Base-by-base conservation (phyloP, 768 basidiomycete species). In the Termitomyces sp. region DNA sequence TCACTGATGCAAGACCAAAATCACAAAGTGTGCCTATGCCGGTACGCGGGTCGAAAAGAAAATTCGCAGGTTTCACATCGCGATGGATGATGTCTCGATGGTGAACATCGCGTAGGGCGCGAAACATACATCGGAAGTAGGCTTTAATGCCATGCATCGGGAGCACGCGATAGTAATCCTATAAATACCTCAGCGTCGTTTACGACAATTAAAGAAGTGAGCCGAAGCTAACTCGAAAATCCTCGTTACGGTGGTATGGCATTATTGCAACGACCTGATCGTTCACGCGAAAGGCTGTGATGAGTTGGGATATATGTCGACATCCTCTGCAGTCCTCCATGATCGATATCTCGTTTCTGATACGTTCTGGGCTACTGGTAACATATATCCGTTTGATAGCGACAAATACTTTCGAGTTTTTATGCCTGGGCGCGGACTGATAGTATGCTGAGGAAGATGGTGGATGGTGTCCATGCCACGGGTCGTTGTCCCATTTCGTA, bases 1-100 rank as follows among this genome's bases (percentile, higher is more conserved):
- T 65, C 72, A 95, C 95, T 66, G 93, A 93, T 9, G 97, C 97
- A 4, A 99, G 81, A 20, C 97, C 97, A 69, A 98, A 97, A 72
- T 98, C 97, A 64, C 93, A 93, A 8, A 99, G 75, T 0, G 89
- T 90, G 24, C 97, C 97, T 13, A 86, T 77, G 11, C 89, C 89
- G 7, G 87, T 89, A 39, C 80, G 82, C 39, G 92, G 88, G 70
- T 98, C 93, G 70, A 89, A 98, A 37, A 98, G 80, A 70, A 98
- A 98, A 71, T 98, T 98, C 60, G 95, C 96, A 22, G 96, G 95
- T 69, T 98, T 98, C 66, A 98, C 92, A 72, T 98, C 96, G 47
- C 96, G 91, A 71, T 98, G 96, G 54, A 98, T 91, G 66, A 98
- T 88, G 6, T 83, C 84, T 55, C 94, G 80, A 12, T 84, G 76